phyloP scores from a whole-genome alignment of 768 basidiomycete genomes.

The Boletellus ananas region DNA sequence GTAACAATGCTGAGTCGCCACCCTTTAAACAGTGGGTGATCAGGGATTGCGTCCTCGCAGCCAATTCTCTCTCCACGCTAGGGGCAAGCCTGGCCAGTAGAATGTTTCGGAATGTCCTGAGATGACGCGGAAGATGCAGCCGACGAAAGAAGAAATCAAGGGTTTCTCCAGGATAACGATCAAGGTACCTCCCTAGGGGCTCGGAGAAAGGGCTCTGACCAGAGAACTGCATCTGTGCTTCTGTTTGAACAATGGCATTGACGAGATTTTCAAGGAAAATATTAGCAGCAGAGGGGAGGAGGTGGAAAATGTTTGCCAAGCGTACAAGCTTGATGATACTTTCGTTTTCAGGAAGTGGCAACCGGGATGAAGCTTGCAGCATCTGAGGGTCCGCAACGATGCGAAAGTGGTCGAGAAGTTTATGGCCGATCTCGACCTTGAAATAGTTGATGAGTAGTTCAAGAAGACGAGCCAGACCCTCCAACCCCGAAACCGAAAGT shows the following conservation, averaged over 20 bases:
- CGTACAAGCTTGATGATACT: slow-evolving; percentile 90
- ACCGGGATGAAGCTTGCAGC: slow-evolving; percentile 71
- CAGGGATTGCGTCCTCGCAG: slow-evolving; percentile 53
- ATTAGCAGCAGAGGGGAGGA: slow-evolving; percentile 89
- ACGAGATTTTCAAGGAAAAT: slow-evolving; percentile 88
- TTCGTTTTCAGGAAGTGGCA: slow-evolving; percentile 82
- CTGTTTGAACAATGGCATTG: slow-evolving; percentile 85
- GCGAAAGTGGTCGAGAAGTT: slow-evolving; percentile 94
- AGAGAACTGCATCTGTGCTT: slow-evolving; percentile 88
- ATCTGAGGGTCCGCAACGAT: slow-evolving; percentile 87
- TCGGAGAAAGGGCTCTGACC: slow-evolving; percentile 88
- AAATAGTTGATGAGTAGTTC: slow-evolving; percentile 98
- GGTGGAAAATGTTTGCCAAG: slow-evolving; percentile 96
- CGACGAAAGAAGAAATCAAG: slow-evolving; percentile 80
- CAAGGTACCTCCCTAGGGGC: slow-evolving; percentile 85
- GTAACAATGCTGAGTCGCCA: slow-evolving; percentile 46
- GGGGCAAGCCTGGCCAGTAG: slow-evolving; percentile 77
- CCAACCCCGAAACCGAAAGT: slow-evolving; percentile 85
- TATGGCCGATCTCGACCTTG: slow-evolving; percentile 98
- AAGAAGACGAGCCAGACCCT: slow-evolving; percentile 89
- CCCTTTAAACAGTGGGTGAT: slow-evolving; percentile 49
- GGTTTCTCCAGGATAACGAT: slow-evolving; percentile 85
- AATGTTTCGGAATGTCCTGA: slow-evolving; percentile 82
- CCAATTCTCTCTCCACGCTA: slow-evolving; percentile 64
- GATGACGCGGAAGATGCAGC: slow-evolving; percentile 71